Evolutionary conservation across 371 early-diverging fungal genomes (phyloP), one percentile per base, ranked within the genome.

Genomic region (Mortierella sp.): DNA sequence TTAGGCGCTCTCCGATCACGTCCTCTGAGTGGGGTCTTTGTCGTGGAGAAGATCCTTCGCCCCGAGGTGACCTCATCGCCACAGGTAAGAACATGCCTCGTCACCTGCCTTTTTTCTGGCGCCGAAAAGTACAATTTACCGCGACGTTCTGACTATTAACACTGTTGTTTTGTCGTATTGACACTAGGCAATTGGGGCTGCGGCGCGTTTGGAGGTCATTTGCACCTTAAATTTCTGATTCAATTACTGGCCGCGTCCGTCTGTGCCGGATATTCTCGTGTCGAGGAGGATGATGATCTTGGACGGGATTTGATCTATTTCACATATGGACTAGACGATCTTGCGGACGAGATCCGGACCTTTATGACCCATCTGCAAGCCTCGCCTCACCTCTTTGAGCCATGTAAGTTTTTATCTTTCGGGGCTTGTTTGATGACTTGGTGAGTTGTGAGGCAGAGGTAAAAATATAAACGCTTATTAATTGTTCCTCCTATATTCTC

Each of bases 201-300:
- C 73, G 93, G 93, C 4, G 93, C 92, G n/a, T 93, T 93, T 82
- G 87, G 89, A 48, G 93, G 93, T 0, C 88, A 92, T 75, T 54
- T 82, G 24, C 87, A 92, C 48, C 82, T 92, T 21, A 93, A 93
- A 81, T 80, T 86, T 31, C 40, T 92, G 71, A 90, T 93, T 59
- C 93, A 93, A 73, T 21, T 90, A 34, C 59, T 93, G 14, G 92
- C 92, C 10, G 81, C 86, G 1, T 85, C 86, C 13, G 75, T 85
- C 1, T 85, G 86, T 31, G 79, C 69, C 16, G 81, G 74, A 19
- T 81, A 79, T 28, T 72, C 86, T 0, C 48, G 13, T 2, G 72
- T 74, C 8, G 79, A 81, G n/a, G 21, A 31, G 24, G 40, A 44
- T 11, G 71, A 71, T 31, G 61, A 40, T 21, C 37, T 75, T n/a